These are phyloP conservation scores for Anastatica hierochuntica DNA, from an alignment of 345 rosid species.

Conservation along the genomic window DNA sequence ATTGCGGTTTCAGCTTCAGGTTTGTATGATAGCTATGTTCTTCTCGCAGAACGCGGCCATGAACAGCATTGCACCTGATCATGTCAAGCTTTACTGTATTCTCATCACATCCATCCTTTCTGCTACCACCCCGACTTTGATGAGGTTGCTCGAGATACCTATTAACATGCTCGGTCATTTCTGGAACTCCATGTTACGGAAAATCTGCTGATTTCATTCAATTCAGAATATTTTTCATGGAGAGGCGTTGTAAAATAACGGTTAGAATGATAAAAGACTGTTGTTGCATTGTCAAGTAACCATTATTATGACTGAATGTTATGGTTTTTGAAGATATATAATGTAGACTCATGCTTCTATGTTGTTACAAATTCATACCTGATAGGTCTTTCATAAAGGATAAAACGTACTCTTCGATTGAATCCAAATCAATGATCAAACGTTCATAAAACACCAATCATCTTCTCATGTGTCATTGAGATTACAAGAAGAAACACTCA, in stretches of 20 bases:
- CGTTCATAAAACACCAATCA: too few species aligned
- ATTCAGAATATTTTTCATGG: not conserved
- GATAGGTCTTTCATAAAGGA: too few species aligned
- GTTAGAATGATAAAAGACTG: too few species aligned
- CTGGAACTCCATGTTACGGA: not conserved
- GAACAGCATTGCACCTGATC: conserved; percentile 24
- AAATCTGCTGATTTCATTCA: conserved; percentile 2
- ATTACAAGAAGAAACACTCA: too few species aligned
- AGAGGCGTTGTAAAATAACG: conserved; percentile 9
- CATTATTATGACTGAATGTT: too few species aligned
- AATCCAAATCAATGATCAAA: too few species aligned
- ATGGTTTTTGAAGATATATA: too few species aligned
- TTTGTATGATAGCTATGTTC: conserved; percentile 32
- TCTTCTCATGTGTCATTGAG: too few species aligned
- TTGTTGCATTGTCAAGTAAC: too few species aligned
- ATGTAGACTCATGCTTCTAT: too few species aligned
- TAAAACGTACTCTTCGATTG: too few species aligned
- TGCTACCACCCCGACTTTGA: not conserved
- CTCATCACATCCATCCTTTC: conserved; percentile 24
- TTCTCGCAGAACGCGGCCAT: conserved; percentile 32
- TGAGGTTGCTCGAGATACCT: conserved; percentile 18
- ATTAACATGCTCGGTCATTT: not conserved
- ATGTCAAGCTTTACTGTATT: conserved; percentile 15
- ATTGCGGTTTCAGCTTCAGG: conserved; percentile 37
- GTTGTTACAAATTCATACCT: too few species aligned